These are phyloP conservation scores for Decorospora gaudefroyi DNA, from an alignment of 2,329 filamentous ascomycete species.

Conservation along the genomic window DNA sequence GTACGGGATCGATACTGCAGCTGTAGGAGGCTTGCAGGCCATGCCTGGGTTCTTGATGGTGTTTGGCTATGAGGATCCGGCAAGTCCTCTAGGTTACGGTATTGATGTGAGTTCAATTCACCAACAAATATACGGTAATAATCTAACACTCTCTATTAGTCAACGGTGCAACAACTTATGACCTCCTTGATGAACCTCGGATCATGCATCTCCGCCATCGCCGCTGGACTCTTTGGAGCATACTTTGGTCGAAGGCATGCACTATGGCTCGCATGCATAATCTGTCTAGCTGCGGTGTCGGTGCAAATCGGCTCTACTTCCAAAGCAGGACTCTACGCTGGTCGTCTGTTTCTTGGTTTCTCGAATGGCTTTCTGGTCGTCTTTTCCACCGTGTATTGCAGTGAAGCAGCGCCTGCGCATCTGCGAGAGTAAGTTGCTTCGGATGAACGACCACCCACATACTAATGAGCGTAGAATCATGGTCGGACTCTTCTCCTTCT, in stretches of 20 bases:
- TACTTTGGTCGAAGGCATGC: slow-evolving; percentile 55
- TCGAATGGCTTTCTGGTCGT: slow-evolving; percentile 57
- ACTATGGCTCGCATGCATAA: slow-evolving; percentile 55
- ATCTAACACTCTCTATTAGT: slow-evolving; percentile 32
- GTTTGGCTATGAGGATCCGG: slow-evolving; percentile 55
- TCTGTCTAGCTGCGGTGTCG: slow-evolving; percentile 50
- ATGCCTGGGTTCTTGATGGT: slow-evolving; percentile 57
- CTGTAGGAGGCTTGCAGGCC: slow-evolving; percentile 48
- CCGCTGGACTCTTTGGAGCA: slow-evolving; percentile 54
- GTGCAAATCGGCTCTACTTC: slow-evolving; percentile 28
- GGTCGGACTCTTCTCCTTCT: slow-evolving; percentile 53
- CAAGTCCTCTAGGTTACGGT: slow-evolving; percentile 44
- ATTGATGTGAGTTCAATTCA: slow-evolving; percentile 46
- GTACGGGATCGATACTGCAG: slow-evolving; percentile 57
- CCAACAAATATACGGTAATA: background rate
- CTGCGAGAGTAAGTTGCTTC: slow-evolving; percentile 32
- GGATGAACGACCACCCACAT: background rate
- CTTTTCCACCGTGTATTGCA: slow-evolving; percentile 57
- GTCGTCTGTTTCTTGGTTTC: slow-evolving; percentile 47
- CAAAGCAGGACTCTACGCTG: slow-evolving; percentile 47
- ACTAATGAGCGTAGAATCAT: slow-evolving; percentile 49
- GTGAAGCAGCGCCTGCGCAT: slow-evolving; percentile 47
- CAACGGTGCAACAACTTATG: slow-evolving; percentile 59
- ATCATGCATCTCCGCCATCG: slow-evolving; percentile 56
- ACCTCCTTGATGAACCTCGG: slow-evolving; percentile 58